Base-by-base conservation (phyloP, 2,329 filamentous ascomycete species). In the Hortaea werneckii region DNA sequence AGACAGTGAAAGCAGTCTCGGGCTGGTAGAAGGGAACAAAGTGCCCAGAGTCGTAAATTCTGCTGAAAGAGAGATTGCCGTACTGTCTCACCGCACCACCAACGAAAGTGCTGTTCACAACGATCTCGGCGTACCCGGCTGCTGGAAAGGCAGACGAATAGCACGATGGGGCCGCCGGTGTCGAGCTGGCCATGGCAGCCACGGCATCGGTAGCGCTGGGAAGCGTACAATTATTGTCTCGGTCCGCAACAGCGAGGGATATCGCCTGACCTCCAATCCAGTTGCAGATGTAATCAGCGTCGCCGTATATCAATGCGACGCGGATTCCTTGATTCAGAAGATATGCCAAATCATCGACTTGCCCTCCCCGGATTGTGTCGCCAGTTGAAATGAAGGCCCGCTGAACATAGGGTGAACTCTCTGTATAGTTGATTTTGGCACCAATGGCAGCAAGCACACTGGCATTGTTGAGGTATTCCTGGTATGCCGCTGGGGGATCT, bases 191-290 rank as follows among this genome's bases (percentile, higher is more conserved):
- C 26, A 29, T 42, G 37, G 40, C 37, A n/a, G 41, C 45, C 9
- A 35, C n/a, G 9, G 29, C 45, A n/a, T 40, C 30, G 13, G 7
- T 43, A 8, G 34, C 29, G 27, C 13, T 40, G 8, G 40, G 10
- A 8, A 43, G 13, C 4, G 56, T 52, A 27, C 49, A 49, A 32
- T 46, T 45, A 29, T 55, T 41, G 6, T 61, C 40, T 20, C 50
- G 44, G 20, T 35, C 42, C 13, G 54, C 54, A 29, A 87, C 67
- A 5, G 74, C 73, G 3, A 87, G 70, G 2, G 82, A 85, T 37
- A 86, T 72, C 1, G 82, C 80, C 64, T 92, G 76, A 32, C 85
- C 86, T n/a, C 87, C 86, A 52, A 82, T 69, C 78, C 82, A 78
- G 55, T 78, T 78, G 62, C 61, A 62, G n/a, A 63, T 49, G 71